Evolutionary conservation across 208 protist species (phyloP), one percentile per base, ranked within the genome.

Genomic region (Leishmania arabica): DNA sequence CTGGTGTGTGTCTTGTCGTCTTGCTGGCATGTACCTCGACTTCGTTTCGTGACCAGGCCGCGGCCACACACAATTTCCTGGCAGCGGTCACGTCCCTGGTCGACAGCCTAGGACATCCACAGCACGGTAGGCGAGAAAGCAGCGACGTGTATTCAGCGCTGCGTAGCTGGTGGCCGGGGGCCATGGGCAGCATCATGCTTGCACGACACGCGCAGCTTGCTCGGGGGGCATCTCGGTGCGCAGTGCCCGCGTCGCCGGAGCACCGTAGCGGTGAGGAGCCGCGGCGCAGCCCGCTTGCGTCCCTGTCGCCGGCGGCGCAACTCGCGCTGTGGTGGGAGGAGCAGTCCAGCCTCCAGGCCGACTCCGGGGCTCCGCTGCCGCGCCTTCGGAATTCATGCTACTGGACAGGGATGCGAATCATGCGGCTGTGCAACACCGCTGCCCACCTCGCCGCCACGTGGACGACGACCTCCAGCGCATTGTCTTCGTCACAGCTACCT

Each of bases 391-490:
- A 60, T 1, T 27, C 34, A 31, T 69, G 58, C 60, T 40, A 49
- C 75, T 78, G 75, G 75, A 53, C 42, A 51, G 47, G 42, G 8
- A 69, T 21, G 40, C 75, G 75, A 24, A 31, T 47, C 27, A 65
- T 40, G 76, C 76, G 76, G 47, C 76, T 79, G 7, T 71, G 76
- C 49, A 58, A 42, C 76, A 56, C 76, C 2, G 64, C 15, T 19
- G 76, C 76, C n/a, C 15, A 62, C 51, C 31, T 76, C 72, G 53
- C 31, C 72, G 31, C 72, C 47, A 76, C 3, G 51, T 24, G 51
- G 51, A 58, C 72, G 34, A 27, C 51, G 11, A 47, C n/a, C 72
- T 11, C 72, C 45, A 51, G 4, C 45, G 45, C 21, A 31, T 2
- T 34, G 9, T 24, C 69, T 31, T 34, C 69, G 69, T 3, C 27